Percentiles rank a stretch among this genome's conserved stretches.
These are phyloP conservation scores for Trametes maxima DNA, from an alignment of 768 basidiomycete species.

Conservation along the genomic window DNA sequence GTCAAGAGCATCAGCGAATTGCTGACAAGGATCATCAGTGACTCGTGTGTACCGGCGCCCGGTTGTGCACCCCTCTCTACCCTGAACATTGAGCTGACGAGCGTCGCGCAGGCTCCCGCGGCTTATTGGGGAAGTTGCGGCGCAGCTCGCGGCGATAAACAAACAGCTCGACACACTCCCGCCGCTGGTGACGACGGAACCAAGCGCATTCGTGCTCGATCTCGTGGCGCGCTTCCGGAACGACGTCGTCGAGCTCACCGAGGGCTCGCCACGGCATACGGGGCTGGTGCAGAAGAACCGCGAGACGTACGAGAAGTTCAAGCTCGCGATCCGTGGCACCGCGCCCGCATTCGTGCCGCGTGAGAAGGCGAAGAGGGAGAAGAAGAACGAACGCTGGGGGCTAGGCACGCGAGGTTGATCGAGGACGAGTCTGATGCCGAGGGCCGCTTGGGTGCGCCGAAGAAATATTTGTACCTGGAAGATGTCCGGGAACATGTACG, in stretches of 20 bases:
- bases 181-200: constrained; percentile 20
- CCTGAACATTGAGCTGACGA: not conserved
- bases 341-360: constrained; percentile 45
- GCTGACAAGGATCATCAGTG: constrained; percentile 39
- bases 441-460: not conserved
- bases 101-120: not conserved
- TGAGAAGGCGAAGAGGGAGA: constrained; percentile 1
- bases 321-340: constrained; percentile 39
- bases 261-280: constrained; percentile 31
- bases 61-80: not conserved
- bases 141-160: constrained; percentile 14
- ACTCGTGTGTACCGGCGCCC: constrained; percentile 8
- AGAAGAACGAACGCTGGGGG: not conserved
- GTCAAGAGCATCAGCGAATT: constrained; percentile 55
- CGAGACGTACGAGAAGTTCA: constrained; percentile 37
- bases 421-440: constrained; percentile 15
- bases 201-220: constrained; percentile 21
- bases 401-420: not conserved
- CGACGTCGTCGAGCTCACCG: constrained; percentile 11
- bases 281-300: constrained; percentile 40
- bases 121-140: constrained; percentile 7
- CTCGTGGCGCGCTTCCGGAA: constrained; percentile 19
- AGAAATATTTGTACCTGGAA: constrained; percentile 31
- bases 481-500: constrained; percentile 39
- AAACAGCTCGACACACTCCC: constrained; percentile 17